Evolutionary conservation across 2,329 filamentous ascomycete species (phyloP).

Genomic region (Colletotrichum liaoningense): DNA sequence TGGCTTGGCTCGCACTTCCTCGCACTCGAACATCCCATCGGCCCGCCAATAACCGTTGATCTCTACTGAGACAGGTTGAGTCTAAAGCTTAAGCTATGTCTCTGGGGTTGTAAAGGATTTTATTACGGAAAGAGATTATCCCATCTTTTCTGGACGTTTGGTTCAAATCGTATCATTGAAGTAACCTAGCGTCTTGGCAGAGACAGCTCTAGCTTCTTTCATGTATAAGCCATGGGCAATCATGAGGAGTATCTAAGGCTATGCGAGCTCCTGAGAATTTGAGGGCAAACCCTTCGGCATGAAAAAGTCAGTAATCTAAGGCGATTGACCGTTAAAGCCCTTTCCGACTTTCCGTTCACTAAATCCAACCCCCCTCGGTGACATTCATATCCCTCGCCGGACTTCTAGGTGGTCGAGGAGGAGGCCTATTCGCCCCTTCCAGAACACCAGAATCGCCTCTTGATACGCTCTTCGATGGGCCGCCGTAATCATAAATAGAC

Average conservation of each 20-base stretch:
- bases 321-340: rapidly evolving
- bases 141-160: not conserved
- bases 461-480: not conserved
- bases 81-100: not conserved
- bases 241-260: no score
- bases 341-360: not conserved
- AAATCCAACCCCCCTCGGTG: slow-evolving; percentile 3
- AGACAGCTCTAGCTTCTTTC: not conserved
- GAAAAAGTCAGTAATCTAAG: no score
- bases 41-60: not conserved
- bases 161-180: not conserved
- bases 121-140: not conserved
- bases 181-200: not conserved
- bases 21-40: not conserved
- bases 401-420: not conserved
- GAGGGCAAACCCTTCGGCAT: no score
- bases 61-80: not conserved
- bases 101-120: not conserved
- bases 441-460: not conserved
- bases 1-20: not conserved
- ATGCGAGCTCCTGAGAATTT: no score
- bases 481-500: not conserved
- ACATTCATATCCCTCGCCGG: not conserved
- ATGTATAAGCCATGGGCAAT: no score
- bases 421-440: not conserved